phyloP scores from a whole-genome alignment of 2,329 filamentous ascomycete species.

The Thielaviopsis musarum region DNA sequence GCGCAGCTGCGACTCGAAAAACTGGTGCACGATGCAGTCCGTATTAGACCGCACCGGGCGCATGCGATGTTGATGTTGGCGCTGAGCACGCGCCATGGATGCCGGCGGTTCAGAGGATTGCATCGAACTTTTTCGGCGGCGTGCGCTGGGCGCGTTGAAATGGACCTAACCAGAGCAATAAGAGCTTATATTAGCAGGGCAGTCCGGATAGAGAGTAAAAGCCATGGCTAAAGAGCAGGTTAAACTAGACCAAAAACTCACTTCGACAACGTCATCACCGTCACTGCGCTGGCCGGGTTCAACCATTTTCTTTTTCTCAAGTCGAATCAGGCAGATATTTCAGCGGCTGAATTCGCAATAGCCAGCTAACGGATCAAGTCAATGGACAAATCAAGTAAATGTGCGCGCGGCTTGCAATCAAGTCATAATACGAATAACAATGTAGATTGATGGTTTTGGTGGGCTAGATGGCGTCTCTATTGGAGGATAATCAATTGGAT shows the following conservation, averaged over 20 bases:
- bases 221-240: background rate
- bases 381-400: background rate
- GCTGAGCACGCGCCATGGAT: background rate
- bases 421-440: background rate
- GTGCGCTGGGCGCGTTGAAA: constrained; percentile 42
- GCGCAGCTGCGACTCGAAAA: constrained; percentile 39
- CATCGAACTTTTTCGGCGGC: constrained; percentile 50
- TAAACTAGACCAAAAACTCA: background rate
- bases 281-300: constrained; percentile 3
- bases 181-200: too few relatives aligned
- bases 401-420: background rate
- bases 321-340: background rate
- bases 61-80: constrained; percentile 11
- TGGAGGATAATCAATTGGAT: background rate
- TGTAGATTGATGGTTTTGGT: background rate
- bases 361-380: background rate
- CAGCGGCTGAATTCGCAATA: background rate
- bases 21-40: constrained; percentile 48
- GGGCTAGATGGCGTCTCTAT: background rate
- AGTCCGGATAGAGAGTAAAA: too few relatives aligned
- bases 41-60: constrained; percentile 22
- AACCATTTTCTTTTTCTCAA: background rate
- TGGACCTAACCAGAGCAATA: constrained; percentile 29
- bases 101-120: constrained; percentile 29
- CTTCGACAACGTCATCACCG: constrained; percentile 10